Evolutionary conservation across 2,329 filamentous ascomycete species (phyloP).

Genomic region (Calonectria pseudoturangicola): DNA sequence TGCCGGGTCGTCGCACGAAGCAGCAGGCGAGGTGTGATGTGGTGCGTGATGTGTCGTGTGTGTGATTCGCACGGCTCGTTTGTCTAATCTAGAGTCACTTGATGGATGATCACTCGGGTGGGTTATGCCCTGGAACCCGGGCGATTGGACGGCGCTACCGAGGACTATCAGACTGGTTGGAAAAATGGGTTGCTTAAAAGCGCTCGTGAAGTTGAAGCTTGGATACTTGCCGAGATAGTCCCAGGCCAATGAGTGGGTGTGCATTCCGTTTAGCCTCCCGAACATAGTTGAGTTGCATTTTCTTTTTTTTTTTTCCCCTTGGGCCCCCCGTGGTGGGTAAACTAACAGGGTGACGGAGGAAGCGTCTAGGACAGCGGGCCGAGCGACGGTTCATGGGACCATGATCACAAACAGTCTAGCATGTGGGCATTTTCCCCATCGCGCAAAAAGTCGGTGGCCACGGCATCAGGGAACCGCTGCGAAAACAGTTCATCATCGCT

Average conservation of each 20-base stretch:
- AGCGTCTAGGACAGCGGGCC: slow-evolving; percentile 10
- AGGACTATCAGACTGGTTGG: slow-evolving; percentile 1
- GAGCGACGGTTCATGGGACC: slow-evolving; percentile 17
- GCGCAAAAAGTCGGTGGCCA: slow-evolving; percentile 29
- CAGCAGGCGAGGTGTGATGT: background rate
- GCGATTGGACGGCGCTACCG: slow-evolving; percentile 30
- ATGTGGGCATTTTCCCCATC: slow-evolving; percentile 28
- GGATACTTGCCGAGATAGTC: slow-evolving; percentile 10
- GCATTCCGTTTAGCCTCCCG: slow-evolving; percentile 12
- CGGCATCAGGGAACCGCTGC: slow-evolving; percentile 17
- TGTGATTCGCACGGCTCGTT: slow-evolving; percentile 25
- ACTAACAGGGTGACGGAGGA: background rate
- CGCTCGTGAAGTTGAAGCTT: slow-evolving; percentile 2
- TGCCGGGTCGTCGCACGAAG: slow-evolving; percentile 5
- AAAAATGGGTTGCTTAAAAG: background rate
- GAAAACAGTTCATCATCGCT: slow-evolving; percentile 29
- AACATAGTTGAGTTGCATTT: slow-evolving; percentile 21
- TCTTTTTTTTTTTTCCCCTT: background rate
- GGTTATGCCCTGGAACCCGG: background rate
- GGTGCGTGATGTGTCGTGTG: slow-evolving; percentile 1
- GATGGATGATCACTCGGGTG: slow-evolving; percentile 18
- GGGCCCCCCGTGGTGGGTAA: background rate
- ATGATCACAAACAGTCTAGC: slow-evolving; percentile 20
- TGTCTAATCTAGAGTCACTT: slow-evolving; percentile 29
- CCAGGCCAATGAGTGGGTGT: slow-evolving; percentile 11